Evolutionary conservation across 768 basidiomycete genomes (phyloP), one percentile per base, ranked within the genome.

Genomic region (Amanita molliuscula): DNA sequence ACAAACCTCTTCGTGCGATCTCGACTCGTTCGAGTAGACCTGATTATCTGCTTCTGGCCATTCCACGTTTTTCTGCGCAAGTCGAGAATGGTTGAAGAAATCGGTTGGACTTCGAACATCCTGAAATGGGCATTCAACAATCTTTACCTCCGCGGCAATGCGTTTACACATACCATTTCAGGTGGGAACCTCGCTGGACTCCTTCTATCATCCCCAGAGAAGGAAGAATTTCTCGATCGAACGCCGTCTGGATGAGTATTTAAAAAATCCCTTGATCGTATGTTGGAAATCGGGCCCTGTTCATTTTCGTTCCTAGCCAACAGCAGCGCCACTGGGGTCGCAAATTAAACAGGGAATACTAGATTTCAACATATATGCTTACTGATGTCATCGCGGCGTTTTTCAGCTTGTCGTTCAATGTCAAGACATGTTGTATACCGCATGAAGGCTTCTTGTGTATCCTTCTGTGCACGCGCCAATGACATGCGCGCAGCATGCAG

Each of bases 401-500:
- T 82, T 58, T 86, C 84, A 47, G 84, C 83, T 61, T 80, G 79
- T 37, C 71, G 69, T 59, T 88, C 84, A 9, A 76, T 66, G 57
- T 87, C 83, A 15, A 86, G 68, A 63, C 79, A 84, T 9, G 77
- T 71, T 9, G 78, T 85, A 57, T 87, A 87, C 45, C 77, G 68
- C 60, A 79, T 71, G 58, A 85, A 83, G 3, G 82, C 76, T 37
- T 85, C 84, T 57, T 85, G 81, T 0, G 82, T 81, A 44, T 84
- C 82, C 58, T 81, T 78, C 58, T 82, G 82, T 18, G 82, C 80
- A 38, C 82, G 74, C 38, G 73, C 57, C n/a, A 84, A 67, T 4
- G 79, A 70, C 42, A 71, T 69, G 28, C 82, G 79, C 16, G 81
- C 75, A 44, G 73, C 76, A 62, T 79, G 77, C 40, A 87, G 69